Conservation (phyloP, 768 basidiomycete species). For the Agrocybe praecox region DNA sequence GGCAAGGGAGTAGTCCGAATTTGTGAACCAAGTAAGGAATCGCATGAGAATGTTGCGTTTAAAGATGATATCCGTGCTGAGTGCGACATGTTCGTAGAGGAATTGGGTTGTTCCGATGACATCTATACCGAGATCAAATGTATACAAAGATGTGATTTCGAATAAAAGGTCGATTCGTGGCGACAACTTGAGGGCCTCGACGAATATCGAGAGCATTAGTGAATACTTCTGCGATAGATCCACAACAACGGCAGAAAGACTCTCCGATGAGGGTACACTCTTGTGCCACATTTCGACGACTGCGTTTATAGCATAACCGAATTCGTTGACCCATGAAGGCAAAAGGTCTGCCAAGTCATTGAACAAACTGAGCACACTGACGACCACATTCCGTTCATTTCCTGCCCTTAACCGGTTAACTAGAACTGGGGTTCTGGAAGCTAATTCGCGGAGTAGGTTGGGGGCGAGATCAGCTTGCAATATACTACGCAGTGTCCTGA, state of each 20-base stretch:
- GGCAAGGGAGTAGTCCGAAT: slow-evolving; percentile 58
- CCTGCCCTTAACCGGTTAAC: slow-evolving; percentile 53
- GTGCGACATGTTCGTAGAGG: slow-evolving; percentile 83
- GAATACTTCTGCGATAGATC: slow-evolving; percentile 63
- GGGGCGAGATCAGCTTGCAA: slow-evolving; percentile 80
- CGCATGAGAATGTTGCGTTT: slow-evolving; percentile 84
- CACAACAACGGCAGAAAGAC: slow-evolving; percentile 40
- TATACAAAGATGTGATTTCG: slow-evolving; percentile 81
- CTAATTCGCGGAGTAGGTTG: slow-evolving; percentile 68
- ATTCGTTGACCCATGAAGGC: slow-evolving; percentile 72
- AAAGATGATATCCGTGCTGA: slow-evolving; percentile 65
- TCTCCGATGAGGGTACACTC: slow-evolving; percentile 48
- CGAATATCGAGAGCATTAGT: slow-evolving; percentile 77
- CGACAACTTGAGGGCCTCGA: slow-evolving; percentile 65
- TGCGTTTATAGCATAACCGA: slow-evolving; percentile 67
- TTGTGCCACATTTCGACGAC: slow-evolving; percentile 75
- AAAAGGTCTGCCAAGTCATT: slow-evolving; percentile 72
- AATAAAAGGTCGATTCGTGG: slow-evolving; percentile 88
- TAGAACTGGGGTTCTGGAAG: slow-evolving; percentile 57
- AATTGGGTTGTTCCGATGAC: slow-evolving; percentile 78
- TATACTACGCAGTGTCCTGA: slow-evolving; percentile 84
- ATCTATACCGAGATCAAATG: slow-evolving; percentile 81
- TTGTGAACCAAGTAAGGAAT: slow-evolving; percentile 85
- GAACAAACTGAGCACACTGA: slow-evolving; percentile 77
- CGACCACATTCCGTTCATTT: slow-evolving; percentile 49